Percentiles rank a stretch among this genome's conserved stretches.
phyloP scores from a whole-genome alignment of 1,284 basidiomycete genomes.

The Hypsizygus ulmarius region DNA sequence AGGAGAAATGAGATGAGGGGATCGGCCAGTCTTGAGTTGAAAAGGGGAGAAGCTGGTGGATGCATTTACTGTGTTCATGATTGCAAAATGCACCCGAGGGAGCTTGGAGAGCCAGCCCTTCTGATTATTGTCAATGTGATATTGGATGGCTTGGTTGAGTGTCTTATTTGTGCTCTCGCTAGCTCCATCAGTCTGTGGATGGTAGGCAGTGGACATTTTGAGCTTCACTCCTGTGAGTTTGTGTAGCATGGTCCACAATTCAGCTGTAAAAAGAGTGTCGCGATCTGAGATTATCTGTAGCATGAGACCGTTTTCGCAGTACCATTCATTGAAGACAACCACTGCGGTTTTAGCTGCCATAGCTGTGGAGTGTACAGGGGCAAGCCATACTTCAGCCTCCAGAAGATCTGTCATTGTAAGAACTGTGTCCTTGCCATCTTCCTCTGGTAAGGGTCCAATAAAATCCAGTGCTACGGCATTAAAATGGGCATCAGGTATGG shows the following conservation, averaged over 20 bases:
- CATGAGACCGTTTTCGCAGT: slow-evolving; percentile 33
- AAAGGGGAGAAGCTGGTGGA: slow-evolving; percentile 37
- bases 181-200: slow-evolving; percentile 35
- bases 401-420: slow-evolving; percentile 40
- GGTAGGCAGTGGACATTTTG: slow-evolving; percentile 33
- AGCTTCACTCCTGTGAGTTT: slow-evolving; percentile 27
- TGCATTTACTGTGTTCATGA: slow-evolving; percentile 14
- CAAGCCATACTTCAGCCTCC: slow-evolving; percentile 33
- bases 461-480: slow-evolving; percentile 31
- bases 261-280: slow-evolving; percentile 25
- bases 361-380: slow-evolving; percentile 25
- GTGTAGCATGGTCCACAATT: slow-evolving; percentile 26
- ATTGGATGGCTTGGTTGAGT: slow-evolving; percentile 34
- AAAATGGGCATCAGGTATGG: slow-evolving; percentile 25
- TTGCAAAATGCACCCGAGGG: slow-evolving; percentile 16
- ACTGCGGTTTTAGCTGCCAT: slow-evolving; percentile 30
- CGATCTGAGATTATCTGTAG: slow-evolving; percentile 24
- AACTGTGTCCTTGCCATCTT: slow-evolving; percentile 30
- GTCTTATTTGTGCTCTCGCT: slow-evolving; percentile 37
- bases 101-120: slow-evolving; percentile 39
- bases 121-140: slow-evolving; percentile 38
- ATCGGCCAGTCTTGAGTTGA: slow-evolving; percentile 26
- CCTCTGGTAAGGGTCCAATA: slow-evolving; percentile 30
- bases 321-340: slow-evolving; percentile 36
- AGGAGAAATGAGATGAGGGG: slow-evolving; percentile 26